Evolutionary conservation across 345 rosid genomes (phyloP), one percentile per base, ranked within the genome.

Genomic region (Rhizophora apiculata): DNA sequence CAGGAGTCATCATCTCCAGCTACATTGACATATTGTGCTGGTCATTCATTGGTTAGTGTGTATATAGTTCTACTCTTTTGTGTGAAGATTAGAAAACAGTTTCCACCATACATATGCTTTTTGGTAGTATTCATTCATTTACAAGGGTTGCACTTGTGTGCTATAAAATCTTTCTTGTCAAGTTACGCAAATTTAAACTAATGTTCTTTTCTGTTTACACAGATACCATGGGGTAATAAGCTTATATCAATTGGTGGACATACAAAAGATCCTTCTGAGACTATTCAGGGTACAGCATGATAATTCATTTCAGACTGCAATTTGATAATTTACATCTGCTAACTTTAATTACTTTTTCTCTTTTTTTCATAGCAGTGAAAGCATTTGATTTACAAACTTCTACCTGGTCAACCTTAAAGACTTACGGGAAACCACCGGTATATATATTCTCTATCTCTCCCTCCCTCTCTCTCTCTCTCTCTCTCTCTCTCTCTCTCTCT

Each of bases 351-450:
- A 7, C 43, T 46, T 57, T 63, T 57, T 68, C 21, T 29, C 32
- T 84, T 68, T 63, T 84, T 68, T 63, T 56, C 65, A 21, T 85
- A 75, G 69, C 96, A 96, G 98, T 92, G 83, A 96, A 83, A 84
- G 87, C 70, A 72, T 93, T 92, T 72, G 93, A 96, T 89, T 82
- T 85, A 62, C 89, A 84, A 69, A 85, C 87, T 65, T 75, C 69
- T 78, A 80, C 86, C 9, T 96, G 99, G 97, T 96, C 96, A 68
- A 80, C 72, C 77, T 81, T 96, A 74, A 92, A 88, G 91, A 92
- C 97, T 67, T 90, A 89, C 68, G 99, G 99, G 81, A 96, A 92
- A 87, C 77, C 92, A 56, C 99, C 98, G 86, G 98, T 96, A 90
- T 39, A 53, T 70, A 62, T 74, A 48, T 43, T 68, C 71, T 68